phyloP scores from a whole-genome alignment of 2,329 filamentous ascomycete species.

The Aspergillus terreus region DNA sequence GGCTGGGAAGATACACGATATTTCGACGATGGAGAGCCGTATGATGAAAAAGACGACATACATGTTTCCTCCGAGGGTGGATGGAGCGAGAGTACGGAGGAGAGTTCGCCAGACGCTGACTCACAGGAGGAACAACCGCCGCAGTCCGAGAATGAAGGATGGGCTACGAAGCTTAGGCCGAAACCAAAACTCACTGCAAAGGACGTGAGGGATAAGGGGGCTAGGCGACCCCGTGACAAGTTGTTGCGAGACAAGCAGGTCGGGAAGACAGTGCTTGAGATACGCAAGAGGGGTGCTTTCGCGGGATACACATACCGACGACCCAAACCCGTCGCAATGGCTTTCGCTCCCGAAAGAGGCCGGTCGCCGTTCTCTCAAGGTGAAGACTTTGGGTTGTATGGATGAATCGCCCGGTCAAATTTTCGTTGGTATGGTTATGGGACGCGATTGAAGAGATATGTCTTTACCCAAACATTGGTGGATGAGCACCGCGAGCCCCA shows the following conservation, averaged over 20 bases:
- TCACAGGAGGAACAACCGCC: not conserved
- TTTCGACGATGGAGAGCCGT: slow-evolving; percentile 74
- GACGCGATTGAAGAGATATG: too few relatives aligned
- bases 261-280: slow-evolving; percentile 66
- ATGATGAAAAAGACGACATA: slow-evolving; percentile 13
- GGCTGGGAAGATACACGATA: slow-evolving; percentile 75
- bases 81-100: slow-evolving; percentile 4
- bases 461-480: too few relatives aligned
- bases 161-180: too few relatives aligned
- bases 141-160: slow-evolving; percentile 1
- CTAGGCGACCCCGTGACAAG: slow-evolving; percentile 78
- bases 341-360: slow-evolving; percentile 32
- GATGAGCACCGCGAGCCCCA: too few relatives aligned
- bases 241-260: slow-evolving; percentile 70
- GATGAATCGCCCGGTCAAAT: not conserved
- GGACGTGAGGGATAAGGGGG: slow-evolving; percentile 57
- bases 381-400: slow-evolving; percentile 24
- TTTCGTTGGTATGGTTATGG: too few relatives aligned
- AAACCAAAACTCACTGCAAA: slow-evolving; percentile 20
- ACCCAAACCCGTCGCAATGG: slow-evolving; percentile 34
- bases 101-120: not conserved
- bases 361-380: slow-evolving; percentile 22
- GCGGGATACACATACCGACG: slow-evolving; percentile 80
- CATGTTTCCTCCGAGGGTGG: slow-evolving; percentile 12
- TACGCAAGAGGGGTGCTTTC: slow-evolving; percentile 80